A percentile compares a stretch with the other conserved stretches of the same genome.
These are phyloP conservation scores for Monosporozyma solicola DNA, from an alignment of 805 yeast genomes.

Conservation along the genomic window DNA sequence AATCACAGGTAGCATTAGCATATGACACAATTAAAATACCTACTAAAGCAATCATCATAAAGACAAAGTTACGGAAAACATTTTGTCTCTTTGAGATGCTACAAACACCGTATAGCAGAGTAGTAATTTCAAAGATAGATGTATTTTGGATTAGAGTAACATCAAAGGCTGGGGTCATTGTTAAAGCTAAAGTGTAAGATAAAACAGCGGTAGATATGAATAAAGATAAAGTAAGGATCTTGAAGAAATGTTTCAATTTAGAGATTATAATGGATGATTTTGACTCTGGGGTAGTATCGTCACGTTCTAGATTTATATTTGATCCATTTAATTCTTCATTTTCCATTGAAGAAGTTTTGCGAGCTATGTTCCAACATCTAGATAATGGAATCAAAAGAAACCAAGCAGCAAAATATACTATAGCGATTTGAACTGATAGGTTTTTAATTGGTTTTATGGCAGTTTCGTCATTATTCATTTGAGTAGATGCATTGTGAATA, in stretches of 20 bases:
- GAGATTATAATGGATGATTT: not conserved
- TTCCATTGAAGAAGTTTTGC: slow-evolving; percentile 1
- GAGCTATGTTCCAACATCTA: slow-evolving; percentile 8
- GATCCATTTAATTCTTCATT: not conserved
- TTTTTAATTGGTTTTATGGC: slow-evolving; percentile 1
- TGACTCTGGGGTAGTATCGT: not conserved
- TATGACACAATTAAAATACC: slow-evolving; percentile 27
- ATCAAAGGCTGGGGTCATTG: slow-evolving; percentile 27
- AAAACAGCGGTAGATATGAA: slow-evolving; percentile 14
- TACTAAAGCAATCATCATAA: slow-evolving; percentile 23
- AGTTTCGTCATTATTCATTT: not conserved
- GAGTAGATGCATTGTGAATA: not conserved
- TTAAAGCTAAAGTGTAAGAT: slow-evolving; percentile 18
- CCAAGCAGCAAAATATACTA: slow-evolving; percentile 22
- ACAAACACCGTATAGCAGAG: slow-evolving; percentile 26
- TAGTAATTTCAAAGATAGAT: slow-evolving; percentile 27
- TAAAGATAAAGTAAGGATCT: slow-evolving; percentile 14
- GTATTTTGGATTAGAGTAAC: slow-evolving; percentile 26
- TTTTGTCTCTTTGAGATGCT: slow-evolving; percentile 20
- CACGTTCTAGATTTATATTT: not conserved
- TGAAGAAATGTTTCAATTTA: slow-evolving; percentile 5
- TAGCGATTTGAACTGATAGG: slow-evolving; percentile 15
- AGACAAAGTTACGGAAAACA: slow-evolving; percentile 19
- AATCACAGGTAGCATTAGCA: slow-evolving; percentile 27
- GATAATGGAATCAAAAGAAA: slow-evolving; percentile 17